These are phyloP conservation scores for Marasmius fiardii DNA, from an alignment of 1,284 basidiomycete genomes.

Conservation along the genomic window DNA sequence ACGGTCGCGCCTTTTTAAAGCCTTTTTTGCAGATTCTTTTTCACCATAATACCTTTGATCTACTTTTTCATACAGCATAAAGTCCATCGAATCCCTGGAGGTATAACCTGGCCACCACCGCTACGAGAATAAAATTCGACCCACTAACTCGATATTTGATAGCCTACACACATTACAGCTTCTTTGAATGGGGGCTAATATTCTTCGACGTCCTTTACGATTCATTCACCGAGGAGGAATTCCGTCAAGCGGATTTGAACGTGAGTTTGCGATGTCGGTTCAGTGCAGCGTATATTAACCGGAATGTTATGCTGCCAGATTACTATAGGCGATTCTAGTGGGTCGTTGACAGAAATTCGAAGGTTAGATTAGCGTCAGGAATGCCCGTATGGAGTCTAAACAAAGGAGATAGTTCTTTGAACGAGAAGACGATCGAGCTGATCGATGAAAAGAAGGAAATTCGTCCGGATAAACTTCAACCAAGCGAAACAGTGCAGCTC, in stretches of 20 bases:
- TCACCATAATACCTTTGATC: conserved; percentile 67
- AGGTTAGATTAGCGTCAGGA: neutral
- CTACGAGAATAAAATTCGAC: conserved; percentile 4
- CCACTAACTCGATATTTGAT: conserved; percentile 5
- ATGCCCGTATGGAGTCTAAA: neutral
- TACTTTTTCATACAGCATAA: conserved; percentile 88
- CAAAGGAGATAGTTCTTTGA: neutral
- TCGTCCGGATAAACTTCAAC: neutral
- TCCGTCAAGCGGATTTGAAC: conserved; percentile 51
- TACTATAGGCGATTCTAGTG: neutral
- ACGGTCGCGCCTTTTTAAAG: neutral
- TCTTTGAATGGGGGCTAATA: conserved; percentile 88
- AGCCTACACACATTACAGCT: conserved; percentile 85
- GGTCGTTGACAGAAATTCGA: neutral
- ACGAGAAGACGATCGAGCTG: neutral
- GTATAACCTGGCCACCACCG: conserved; percentile 34
- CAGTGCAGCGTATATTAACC: neutral
- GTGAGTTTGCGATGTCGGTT: conserved; percentile 29
- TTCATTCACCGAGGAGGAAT: conserved; percentile 61
- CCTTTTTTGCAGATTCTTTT: conserved; percentile 58
- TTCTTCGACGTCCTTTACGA: conserved; percentile 80
- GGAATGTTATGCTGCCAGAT: neutral
- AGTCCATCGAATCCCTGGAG: conserved; percentile 74
- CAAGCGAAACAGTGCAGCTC: neutral
- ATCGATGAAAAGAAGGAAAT: neutral